Evolutionary conservation across 495 filamentous ascomycete genomes (phyloP).

Genomic region (Trichoderma gamsii): DNA sequence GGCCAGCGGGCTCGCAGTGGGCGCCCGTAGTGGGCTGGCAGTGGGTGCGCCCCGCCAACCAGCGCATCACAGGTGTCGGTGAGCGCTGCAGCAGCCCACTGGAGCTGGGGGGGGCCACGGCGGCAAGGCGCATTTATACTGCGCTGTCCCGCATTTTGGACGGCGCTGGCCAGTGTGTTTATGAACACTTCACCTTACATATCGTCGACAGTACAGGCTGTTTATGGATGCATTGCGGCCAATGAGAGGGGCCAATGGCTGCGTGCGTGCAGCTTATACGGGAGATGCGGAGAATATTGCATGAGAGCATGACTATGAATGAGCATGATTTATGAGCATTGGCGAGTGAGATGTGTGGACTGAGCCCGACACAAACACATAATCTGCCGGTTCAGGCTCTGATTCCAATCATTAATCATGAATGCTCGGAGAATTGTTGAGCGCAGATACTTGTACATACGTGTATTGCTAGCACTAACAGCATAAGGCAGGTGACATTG

Average conservation of each 20-base stretch:
- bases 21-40: not conserved
- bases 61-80: slow-evolving; percentile 12
- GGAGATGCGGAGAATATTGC: too few relatives aligned
- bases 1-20: not conserved
- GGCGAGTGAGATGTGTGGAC: too few relatives aligned
- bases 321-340: too few relatives aligned
- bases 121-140: not conserved
- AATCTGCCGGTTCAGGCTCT: too few relatives aligned
- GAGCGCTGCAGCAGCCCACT: slow-evolving; percentile 10
- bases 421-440: not conserved
- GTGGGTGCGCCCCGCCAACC: slow-evolving; percentile 7
- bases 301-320: too few relatives aligned
- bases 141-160: slow-evolving; percentile 1
- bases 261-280: not conserved
- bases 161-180: slow-evolving; percentile 10
- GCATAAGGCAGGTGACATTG: not conserved
- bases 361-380: too few relatives aligned
- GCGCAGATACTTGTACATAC: not conserved
- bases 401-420: too few relatives aligned
- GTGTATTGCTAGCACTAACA: not conserved
- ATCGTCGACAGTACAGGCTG: not conserved
- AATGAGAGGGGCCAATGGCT: not conserved
- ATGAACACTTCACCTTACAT: slow-evolving; percentile 14
- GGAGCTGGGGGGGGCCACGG: not conserved
- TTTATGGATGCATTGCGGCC: too few relatives aligned